Percentiles rank a stretch among this genome's conserved stretches.
Evolutionary conservation across 352 stramenopile genomes (phyloP).

Genomic region (Thalassiosira hispida): DNA sequence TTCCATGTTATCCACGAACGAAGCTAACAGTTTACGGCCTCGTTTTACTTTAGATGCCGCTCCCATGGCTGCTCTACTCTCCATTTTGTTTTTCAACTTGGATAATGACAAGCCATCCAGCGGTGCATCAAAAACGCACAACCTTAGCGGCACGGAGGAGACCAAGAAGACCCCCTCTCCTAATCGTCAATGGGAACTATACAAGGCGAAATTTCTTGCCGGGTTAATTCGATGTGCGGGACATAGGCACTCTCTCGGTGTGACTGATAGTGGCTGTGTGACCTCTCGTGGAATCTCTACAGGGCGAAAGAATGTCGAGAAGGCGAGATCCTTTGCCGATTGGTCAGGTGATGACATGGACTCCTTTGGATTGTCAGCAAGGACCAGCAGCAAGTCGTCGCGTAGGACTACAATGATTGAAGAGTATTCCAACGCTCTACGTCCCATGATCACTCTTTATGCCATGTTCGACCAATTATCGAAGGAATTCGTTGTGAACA

Average conservation of each 20-base stretch:
- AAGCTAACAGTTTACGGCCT: neutral
- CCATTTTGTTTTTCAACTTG: conserved; percentile 79
- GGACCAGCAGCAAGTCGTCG: conserved; percentile 2
- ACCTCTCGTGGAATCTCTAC: conserved; percentile 54
- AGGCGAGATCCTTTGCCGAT: conserved; percentile 65
- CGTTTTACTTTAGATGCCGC: conserved; percentile 50
- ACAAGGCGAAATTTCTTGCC: conserved; percentile 74
- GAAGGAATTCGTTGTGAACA: conserved; percentile 63
- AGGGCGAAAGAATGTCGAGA: conserved; percentile 47
- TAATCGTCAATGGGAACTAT: conserved; percentile 66
- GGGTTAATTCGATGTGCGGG: conserved; percentile 76
- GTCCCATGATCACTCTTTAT: conserved; percentile 80
- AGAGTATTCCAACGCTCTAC: conserved; percentile 70
- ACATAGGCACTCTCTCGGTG: conserved; percentile 64
- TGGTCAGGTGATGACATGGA: conserved; percentile 53
- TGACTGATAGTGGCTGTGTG: conserved; percentile 74
- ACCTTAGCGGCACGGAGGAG: conserved; percentile 17
- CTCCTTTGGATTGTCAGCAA: neutral
- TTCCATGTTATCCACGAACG: neutral
- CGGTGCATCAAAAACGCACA: conserved; percentile 3
- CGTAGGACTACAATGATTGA: conserved; percentile 51
- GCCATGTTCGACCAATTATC: conserved; percentile 79
- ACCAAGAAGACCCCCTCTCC: conserved; percentile 36
- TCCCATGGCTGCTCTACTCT: conserved; percentile 76
- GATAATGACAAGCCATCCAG: conserved; percentile 30